phyloP scores from a whole-genome alignment of 768 basidiomycete genomes.

The Rhodotorula graminis region DNA sequence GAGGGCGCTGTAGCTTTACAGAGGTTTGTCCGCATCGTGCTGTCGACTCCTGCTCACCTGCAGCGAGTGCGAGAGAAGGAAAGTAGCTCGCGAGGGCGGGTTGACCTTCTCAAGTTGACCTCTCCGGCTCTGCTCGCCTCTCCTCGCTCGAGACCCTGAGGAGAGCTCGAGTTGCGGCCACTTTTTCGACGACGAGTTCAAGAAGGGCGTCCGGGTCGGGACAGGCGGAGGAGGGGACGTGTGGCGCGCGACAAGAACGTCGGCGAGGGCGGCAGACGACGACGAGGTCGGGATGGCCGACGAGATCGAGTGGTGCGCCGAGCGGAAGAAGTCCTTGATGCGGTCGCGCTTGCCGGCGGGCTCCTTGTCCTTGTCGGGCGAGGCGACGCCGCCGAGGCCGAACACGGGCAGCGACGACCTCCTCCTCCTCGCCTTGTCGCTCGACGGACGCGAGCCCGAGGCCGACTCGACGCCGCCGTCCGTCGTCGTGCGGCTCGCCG shows the following conservation, averaged over 20 bases:
- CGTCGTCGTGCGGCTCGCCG: not conserved
- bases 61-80: too few relatives aligned
- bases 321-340: slow-evolving; percentile 25
- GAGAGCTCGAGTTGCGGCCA: too few relatives aligned
- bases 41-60: too few relatives aligned
- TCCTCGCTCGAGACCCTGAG: too few relatives aligned
- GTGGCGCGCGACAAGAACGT: not conserved
- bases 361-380: not conserved
- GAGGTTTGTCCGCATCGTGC: too few relatives aligned
- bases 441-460: not conserved
- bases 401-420: not conserved
- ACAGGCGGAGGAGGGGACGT: not conserved
- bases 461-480: not conserved
- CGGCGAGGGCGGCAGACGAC: slow-evolving; percentile 11
- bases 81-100: too few relatives aligned
- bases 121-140: too few relatives aligned
- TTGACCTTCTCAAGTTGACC: too few relatives aligned
- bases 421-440: not conserved
- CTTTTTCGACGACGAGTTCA: not conserved
- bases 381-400: not conserved
- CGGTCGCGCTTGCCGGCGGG: slow-evolving; percentile 15
- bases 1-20: too few relatives aligned
- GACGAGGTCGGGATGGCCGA: slow-evolving; percentile 16
- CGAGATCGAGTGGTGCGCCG: slow-evolving; percentile 8
- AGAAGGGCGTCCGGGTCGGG: not conserved